Evolutionary conservation across 441 rosid species (phyloP), one percentile per base, ranked within the genome.

Genomic region (Gossypium laxum): DNA sequence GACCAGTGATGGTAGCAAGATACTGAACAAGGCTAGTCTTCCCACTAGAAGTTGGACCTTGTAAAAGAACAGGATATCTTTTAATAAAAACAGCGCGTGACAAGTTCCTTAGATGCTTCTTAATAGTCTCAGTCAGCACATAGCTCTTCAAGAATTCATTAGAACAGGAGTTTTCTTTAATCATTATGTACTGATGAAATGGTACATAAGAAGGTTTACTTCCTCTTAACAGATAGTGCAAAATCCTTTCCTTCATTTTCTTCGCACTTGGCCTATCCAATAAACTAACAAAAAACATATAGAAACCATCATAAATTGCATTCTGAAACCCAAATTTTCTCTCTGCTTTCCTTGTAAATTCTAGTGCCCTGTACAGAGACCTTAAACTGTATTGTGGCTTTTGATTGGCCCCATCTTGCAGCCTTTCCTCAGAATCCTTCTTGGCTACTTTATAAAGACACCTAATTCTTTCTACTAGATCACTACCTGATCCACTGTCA

Each of bases 381-480:
- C 99, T 86, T 79, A 95, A 85, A 86, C 99, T 95, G 77, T 87
- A 95, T 74, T 92, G 96, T 70, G 98, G 97, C 79, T 89, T 95
- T 86, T 95, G 98, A 85, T 91, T 95, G 59, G 97, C 99, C 67
- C 99, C 99, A 88, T 95, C 99, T 84, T 92, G 98, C 75, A 95
- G 85, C 85, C 86, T 83, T 83, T 95, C 98, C 71, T 87, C 95
- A 50, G 97, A 89, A 54, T 82, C 83, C 78, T 77, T 85, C 82
- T 87, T 92, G 60, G 96, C 97, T 64, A 81, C 84, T 83, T 84
- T 86, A 76, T 95, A 95, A 78, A 95, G 92, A 47, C 75, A 75
- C 72, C 86, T 86, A 32, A 95, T 85, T 72, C 78, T 84, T 56
- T 79, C 79, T 8, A 88, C 89, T 61, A 85, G 71, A 55, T 84